Conservation (phyloP, 2,329 filamentous ascomycete species). For the Knoxdaviesia proteae region DNA sequence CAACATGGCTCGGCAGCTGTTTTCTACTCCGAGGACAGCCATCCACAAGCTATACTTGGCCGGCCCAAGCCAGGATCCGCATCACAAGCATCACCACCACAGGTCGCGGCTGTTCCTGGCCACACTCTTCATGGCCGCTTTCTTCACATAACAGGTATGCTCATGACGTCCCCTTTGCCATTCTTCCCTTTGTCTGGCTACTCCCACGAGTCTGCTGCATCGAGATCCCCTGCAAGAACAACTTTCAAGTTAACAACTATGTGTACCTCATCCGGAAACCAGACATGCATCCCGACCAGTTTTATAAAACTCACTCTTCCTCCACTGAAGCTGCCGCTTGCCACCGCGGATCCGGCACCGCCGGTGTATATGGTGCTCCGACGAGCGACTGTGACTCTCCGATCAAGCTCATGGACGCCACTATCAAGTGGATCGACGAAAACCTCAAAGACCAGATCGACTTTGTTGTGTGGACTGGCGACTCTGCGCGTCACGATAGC, state of each 20-base stretch:
- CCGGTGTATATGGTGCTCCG: constrained; percentile 68
- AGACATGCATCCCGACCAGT: constrained; percentile 86
- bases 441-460: constrained; percentile 63
- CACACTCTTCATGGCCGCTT: constrained; percentile 45
- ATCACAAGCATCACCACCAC: neutral
- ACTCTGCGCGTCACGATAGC: constrained; percentile 76
- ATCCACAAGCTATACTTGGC: too few relatives aligned
- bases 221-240: neutral
- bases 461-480: constrained; percentile 85
- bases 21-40: too few relatives aligned
- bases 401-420: constrained; percentile 60
- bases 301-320: constrained; percentile 63
- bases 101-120: neutral
- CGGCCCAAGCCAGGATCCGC: neutral
- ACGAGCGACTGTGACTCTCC: constrained; percentile 81
- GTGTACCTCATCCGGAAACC: constrained; percentile 1
- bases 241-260: constrained; percentile 1
- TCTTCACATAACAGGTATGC: constrained; percentile 69
- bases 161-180: neutral
- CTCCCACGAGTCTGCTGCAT: too few relatives aligned
- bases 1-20: too few relatives aligned
- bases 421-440: constrained; percentile 68
- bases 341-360: constrained; percentile 55
- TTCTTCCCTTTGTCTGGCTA: neutral
- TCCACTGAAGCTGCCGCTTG: constrained; percentile 50